phyloP scores from a whole-genome alignment of 2,329 filamentous ascomycete species.

The Dothistroma septosporum region DNA sequence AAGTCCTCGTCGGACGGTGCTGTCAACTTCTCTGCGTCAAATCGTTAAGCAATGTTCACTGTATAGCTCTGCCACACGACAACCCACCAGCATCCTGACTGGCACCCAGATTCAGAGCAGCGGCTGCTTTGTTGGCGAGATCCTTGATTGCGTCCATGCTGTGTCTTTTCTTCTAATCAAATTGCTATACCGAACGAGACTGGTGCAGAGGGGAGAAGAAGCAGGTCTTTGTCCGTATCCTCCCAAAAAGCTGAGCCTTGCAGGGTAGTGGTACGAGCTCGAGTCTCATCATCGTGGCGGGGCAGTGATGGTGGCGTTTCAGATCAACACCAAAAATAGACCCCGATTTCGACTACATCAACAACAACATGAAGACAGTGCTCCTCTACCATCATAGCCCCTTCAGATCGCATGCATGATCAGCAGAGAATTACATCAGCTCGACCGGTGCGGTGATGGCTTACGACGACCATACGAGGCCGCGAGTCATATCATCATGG shows the following conservation, averaged over 20 bases:
- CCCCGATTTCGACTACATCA: background rate
- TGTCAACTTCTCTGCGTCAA: constrained; percentile 36
- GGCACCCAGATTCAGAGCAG: constrained; percentile 22
- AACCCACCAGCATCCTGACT: constrained; percentile 14
- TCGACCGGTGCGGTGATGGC: no score
- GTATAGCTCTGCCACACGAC: background rate
- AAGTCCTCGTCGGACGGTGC: constrained; percentile 64
- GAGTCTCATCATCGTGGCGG: background rate
- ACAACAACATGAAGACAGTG: background rate
- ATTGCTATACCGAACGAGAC: background rate
- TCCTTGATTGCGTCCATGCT: constrained; percentile 24
- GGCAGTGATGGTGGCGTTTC: background rate
- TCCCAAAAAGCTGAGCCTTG: background rate
- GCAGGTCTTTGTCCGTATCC: background rate
- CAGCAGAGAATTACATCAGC: no score
- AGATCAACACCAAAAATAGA: no score
- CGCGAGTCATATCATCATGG: no score
- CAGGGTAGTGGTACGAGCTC: background rate
- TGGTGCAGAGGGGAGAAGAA: background rate
- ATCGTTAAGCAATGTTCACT: background rate
- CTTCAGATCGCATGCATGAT: no score
- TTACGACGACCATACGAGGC: no score
- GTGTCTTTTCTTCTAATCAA: background rate
- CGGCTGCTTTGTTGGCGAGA: constrained; percentile 21
- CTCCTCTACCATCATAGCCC: no score